A percentile compares a stretch with the other conserved stretches of the same genome.
Conservation (phyloP, 2,329 filamentous ascomycete genomes). For the Tolypocladium tropicale region DNA sequence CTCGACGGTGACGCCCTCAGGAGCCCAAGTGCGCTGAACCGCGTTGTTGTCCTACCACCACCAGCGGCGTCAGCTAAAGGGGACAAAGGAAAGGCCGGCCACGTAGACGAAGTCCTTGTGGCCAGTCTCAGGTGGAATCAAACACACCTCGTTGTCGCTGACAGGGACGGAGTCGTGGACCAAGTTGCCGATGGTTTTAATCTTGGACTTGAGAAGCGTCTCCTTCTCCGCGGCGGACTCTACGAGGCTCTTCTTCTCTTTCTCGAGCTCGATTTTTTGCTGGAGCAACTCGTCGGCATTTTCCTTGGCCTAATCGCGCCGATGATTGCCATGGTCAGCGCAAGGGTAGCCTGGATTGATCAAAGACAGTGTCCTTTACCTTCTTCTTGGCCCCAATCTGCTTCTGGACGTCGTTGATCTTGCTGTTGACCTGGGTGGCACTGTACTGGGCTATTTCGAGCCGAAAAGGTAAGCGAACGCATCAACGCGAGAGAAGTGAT, state of each 20-base stretch:
- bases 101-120: neutral
- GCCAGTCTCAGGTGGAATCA: neutral
- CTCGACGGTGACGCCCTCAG: conserved; percentile 61
- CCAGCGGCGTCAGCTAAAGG: neutral
- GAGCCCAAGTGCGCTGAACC: conserved; percentile 68
- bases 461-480: neutral
- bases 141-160: conserved; percentile 63
- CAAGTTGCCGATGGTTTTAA: conserved; percentile 60
- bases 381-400: conserved; percentile 89
- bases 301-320: conserved; percentile 58
- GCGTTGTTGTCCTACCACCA: conserved; percentile 61
- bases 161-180: conserved; percentile 83
- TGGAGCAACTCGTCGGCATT: conserved; percentile 70
- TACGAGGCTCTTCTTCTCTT: conserved; percentile 71
- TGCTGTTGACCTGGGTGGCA: conserved; percentile 68
- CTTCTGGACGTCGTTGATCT: conserved; percentile 85
- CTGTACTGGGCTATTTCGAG: conserved; percentile 51
- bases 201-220: conserved; percentile 60
- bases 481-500: neutral
- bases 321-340: neutral
- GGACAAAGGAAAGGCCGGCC: neutral
- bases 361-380: conserved; percentile 27
- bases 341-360: neutral
- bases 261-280: conserved; percentile 67
- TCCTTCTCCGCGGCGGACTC: conserved; percentile 70